Evolutionary conservation across 371 early-diverging fungal species (phyloP).

Genomic region (Mortierella sp.): DNA sequence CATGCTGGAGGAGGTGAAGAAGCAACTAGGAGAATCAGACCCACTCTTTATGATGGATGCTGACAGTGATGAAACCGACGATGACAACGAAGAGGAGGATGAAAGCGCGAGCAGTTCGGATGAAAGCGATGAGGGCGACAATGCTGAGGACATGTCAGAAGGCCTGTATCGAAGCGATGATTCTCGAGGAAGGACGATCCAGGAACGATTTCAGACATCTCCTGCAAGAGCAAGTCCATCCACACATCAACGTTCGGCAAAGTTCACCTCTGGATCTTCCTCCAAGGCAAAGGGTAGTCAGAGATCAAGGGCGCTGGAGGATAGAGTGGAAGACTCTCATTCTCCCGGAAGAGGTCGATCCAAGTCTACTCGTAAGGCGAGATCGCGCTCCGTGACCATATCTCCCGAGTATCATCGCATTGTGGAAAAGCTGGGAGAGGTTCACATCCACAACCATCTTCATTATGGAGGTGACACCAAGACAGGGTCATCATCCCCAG

Average conservation of each 20-base stretch:
- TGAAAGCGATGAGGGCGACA: neutral
- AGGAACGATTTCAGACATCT: neutral
- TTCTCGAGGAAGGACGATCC: too few species aligned
- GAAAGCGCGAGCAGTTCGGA: slow-evolving; percentile 12
- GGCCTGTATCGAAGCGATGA: too few species aligned
- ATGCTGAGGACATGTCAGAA: neutral
- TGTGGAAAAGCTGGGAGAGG: slow-evolving; percentile 32
- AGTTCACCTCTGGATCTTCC: neutral
- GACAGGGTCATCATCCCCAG: neutral
- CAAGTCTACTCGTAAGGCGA: neutral
- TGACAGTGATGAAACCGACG: slow-evolving; percentile 16
- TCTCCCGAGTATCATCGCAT: slow-evolving; percentile 1
- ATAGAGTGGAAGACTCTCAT: neutral
- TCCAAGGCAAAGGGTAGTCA: slow-evolving; percentile 2
- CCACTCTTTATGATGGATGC: slow-evolving; percentile 20
- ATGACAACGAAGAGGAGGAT: neutral
- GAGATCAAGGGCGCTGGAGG: neutral
- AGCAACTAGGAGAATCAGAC: slow-evolving; percentile 20
- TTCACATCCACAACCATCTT: slow-evolving; percentile 39
- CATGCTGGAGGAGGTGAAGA: slow-evolving; percentile 10
- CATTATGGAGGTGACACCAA: slow-evolving; percentile 25
- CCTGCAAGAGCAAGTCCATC: neutral
- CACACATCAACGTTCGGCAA: neutral
- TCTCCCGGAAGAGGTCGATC: neutral
- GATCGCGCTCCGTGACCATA: slow-evolving; percentile 11